Evolutionary conservation across 495 filamentous ascomycete species (phyloP), one percentile per base, ranked within the genome.

Genomic region (Filosporella fistucella): DNA sequence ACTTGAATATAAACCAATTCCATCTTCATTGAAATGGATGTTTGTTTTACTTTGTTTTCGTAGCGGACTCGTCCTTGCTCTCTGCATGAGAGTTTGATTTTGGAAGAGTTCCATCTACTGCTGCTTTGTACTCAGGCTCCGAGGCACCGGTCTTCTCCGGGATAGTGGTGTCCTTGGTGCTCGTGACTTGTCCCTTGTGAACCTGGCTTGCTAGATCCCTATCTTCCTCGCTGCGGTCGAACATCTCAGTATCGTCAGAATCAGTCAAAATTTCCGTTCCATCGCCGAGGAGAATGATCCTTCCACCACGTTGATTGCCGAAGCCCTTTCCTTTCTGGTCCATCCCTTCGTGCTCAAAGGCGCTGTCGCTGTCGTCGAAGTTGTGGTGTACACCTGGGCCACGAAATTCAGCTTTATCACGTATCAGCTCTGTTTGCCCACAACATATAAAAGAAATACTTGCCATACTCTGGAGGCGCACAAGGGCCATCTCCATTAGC

Each of bases 391-490:
- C 81, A 42, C 88, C 86, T 40, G 91, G 91, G 55, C 91, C 91
- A 47, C 93, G 87, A 77, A 96, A 95, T 72, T 97, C 90, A 69
- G 93, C 93, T 98, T 49, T 42, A 69, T 60, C 49, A 55, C 62
- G 61, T 58, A 58, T 64, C 58, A 61, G 52, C 29, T 17, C 33
- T 58, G 45, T 24, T 57, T 34, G 42, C 45, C 17, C 49, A 47
- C 51, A 54, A 29, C 11, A 49, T 59, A 47, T 57, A 64, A 30
- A 61, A 45, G 29, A 55, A 55, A 44, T 64, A 58, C 89, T 86
- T 95, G 86, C 93, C 93, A 74, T 97, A 98, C 85, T 98, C 93
- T 58, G 91, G 93, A 70, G 93, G 93, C 68, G 93, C 93, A 73
- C 93, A 96, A 65, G 94, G 93, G 62, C 93, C 93, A 71, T 98